Conservation (phyloP, 116 monocot species). For the Thalassia testudinum region DNA sequence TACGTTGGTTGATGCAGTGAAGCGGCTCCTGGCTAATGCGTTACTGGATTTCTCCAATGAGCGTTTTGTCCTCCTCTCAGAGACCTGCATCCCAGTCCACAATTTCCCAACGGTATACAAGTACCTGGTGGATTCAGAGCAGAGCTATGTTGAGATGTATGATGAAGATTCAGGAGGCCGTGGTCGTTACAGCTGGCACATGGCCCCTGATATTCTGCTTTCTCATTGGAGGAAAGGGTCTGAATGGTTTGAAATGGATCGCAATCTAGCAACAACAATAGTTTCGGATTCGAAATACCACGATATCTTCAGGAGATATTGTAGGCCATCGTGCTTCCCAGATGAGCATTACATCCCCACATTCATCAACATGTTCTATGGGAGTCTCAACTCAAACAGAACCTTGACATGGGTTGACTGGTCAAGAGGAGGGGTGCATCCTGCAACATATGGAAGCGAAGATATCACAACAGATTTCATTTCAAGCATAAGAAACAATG, state of each 20-base stretch:
- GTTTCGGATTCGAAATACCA: slow-evolving; percentile 33
- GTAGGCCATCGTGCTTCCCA: slow-evolving; percentile 33
- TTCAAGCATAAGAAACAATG: slow-evolving; percentile 28
- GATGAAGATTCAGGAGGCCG: slow-evolving; percentile 24
- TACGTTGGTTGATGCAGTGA: slow-evolving; percentile 34
- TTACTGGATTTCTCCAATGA: slow-evolving; percentile 45
- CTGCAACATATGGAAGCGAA: slow-evolving; percentile 19
- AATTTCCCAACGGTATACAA: slow-evolving; percentile 31
- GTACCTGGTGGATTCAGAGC: slow-evolving; percentile 21
- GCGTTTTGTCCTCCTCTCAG: slow-evolving; percentile 41
- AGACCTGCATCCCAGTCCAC: slow-evolving; percentile 46
- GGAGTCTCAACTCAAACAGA: slow-evolving; percentile 31
- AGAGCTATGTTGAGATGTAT: slow-evolving; percentile 33
- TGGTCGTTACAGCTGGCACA: slow-evolving; percentile 27
- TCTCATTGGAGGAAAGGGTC: slow-evolving; percentile 49
- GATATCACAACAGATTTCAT: slow-evolving; percentile 21
- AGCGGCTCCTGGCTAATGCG: slow-evolving; percentile 44
- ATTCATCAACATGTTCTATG: slow-evolving; percentile 39
- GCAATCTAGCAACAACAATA: slow-evolving; percentile 22
- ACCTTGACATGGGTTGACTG: slow-evolving; percentile 53
- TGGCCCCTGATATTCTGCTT: slow-evolving; percentile 29
- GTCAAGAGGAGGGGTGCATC: slow-evolving; percentile 38
- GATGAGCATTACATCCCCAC: slow-evolving; percentile 52
- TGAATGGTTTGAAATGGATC: slow-evolving; percentile 42
- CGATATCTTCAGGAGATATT: slow-evolving; percentile 23